Conservation (phyloP, 2,329 filamentous ascomycete species). For the Coniochaeta prunicola region DNA sequence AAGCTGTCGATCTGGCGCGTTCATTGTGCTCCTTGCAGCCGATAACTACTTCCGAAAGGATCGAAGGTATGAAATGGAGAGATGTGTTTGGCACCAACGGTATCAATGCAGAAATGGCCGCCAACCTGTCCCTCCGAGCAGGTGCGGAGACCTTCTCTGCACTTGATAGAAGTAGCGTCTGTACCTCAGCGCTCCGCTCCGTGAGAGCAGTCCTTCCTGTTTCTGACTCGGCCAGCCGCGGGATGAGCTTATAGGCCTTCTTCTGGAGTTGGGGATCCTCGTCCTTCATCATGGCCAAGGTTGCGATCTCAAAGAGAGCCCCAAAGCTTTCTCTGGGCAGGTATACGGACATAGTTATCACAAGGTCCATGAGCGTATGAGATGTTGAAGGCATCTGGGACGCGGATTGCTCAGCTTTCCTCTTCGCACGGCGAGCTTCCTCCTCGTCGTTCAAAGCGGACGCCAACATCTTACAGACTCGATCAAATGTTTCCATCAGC, state of each 20-base stretch:
- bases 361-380: constrained; percentile 92
- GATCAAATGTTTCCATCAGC: constrained; percentile 79
- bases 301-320: constrained; percentile 78
- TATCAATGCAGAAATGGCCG: constrained; percentile 74
- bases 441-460: constrained; percentile 51
- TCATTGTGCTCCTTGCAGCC: constrained; percentile 98
- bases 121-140: constrained; percentile 76
- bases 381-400: constrained; percentile 83
- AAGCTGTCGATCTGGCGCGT: constrained; percentile 81
- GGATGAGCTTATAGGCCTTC: constrained; percentile 98
- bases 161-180: constrained; percentile 71
- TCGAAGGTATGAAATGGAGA: constrained; percentile 86
- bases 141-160: constrained; percentile 81
- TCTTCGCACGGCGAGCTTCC: constrained; percentile 27
- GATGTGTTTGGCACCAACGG: constrained; percentile 69
- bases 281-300: constrained; percentile 71
- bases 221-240: constrained; percentile 76
- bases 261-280: constrained; percentile 92
- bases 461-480: constrained; percentile 79
- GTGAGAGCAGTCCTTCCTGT: constrained; percentile 68
- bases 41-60: constrained; percentile 91
- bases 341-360: constrained; percentile 94
- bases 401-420: constrained; percentile 40
- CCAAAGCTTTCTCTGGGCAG: constrained; percentile 80
- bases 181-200: constrained; percentile 71